A percentile compares a stretch with the other conserved stretches of the same genome.
phyloP scores from a whole-genome alignment of 2,329 filamentous ascomycete genomes.

The Talaromyces piceae region DNA sequence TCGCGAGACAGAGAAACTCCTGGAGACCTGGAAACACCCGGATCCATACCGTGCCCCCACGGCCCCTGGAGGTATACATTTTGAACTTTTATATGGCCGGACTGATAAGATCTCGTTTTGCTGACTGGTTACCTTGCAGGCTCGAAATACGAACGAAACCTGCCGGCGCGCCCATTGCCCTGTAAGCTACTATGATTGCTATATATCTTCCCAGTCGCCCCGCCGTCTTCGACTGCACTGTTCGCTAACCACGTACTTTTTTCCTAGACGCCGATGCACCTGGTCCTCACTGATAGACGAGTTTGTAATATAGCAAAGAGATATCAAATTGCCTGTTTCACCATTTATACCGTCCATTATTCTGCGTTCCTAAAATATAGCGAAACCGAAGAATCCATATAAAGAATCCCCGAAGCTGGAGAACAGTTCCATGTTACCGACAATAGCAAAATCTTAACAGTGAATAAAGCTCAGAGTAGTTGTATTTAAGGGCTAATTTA shows the following conservation, averaged over 20 bases:
- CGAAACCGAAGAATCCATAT: not conserved
- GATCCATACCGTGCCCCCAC: slow-evolving; percentile 87
- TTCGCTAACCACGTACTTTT: slow-evolving; percentile 3
- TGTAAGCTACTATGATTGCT: slow-evolving; percentile 45
- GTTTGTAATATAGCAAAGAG: not conserved
- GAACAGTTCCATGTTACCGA: not conserved
- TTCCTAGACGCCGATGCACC: slow-evolving; percentile 19
- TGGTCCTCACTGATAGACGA: slow-evolving; percentile 16
- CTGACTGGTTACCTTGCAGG: slow-evolving; percentile 47
- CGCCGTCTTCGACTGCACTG: slow-evolving; percentile 3
- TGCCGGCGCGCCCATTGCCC: slow-evolving; percentile 70
- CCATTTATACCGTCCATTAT: no score
- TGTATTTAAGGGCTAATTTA: slow-evolving; percentile 9
- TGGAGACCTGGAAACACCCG: slow-evolving; percentile 95
- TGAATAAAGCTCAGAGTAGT: not conserved
- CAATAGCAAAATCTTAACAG: not conserved
- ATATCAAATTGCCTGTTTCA: not conserved
- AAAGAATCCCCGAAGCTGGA: not conserved
- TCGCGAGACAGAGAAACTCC: slow-evolving; percentile 75
- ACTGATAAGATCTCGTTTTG: not conserved
- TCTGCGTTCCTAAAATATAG: not conserved
- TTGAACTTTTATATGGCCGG: not conserved
- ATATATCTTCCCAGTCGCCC: not conserved
- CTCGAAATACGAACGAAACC: slow-evolving; percentile 92
- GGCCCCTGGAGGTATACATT: slow-evolving; percentile 73